Base-by-base conservation (phyloP, 495 filamentous ascomycete species). In the Penicillium turbatum region DNA sequence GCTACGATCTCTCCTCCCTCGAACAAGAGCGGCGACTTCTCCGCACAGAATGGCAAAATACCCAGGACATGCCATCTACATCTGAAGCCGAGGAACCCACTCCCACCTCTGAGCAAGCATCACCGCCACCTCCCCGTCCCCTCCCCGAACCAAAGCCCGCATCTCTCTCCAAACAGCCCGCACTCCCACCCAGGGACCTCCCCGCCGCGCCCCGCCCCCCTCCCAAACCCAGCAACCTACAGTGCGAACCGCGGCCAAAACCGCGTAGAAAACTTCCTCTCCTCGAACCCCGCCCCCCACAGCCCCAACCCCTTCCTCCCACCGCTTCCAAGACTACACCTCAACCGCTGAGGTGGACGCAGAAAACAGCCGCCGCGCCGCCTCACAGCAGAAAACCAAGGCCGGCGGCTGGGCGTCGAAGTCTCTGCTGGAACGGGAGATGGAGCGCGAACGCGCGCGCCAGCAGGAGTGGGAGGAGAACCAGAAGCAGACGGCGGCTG, bases 401-500 rank as follows among this genome's bases (percentile, higher is more conserved):
- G 84, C 87, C 3, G 85, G 81, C 43, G 86, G 86, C 0, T 89
- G 86, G 85, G 86, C 87, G 1, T 79, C 79, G 48, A 92, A 90
- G 69, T 89, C 87, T 3, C 79, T 98, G 6, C 78, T 97, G 1
- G 91, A 96, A 70, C 84, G 91, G 17, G 93, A 98, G 67, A 96
- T 97, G 89, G 93, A 98, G 69, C 81, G 88, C 57, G 93, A 98
- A 71, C 81, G 95, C 10, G 88, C 95, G 67, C 80, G 92, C 35
- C 93, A 98, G 72, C 78, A 82, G 46, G 93, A 98, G 61, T 98
- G 93, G 93, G 93, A 97, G 61, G 87, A 92, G 50, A 79, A 81
- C n/a, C 93, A 97, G 71, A 80, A 86, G 52, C 85, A 85, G 56
- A 86, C 83, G 2, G 75, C 80, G 43, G 76, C 76, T 39, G 84